phyloP scores from a whole-genome alignment of 2,329 filamentous ascomycete species.

The Monosporascus sp. region DNA sequence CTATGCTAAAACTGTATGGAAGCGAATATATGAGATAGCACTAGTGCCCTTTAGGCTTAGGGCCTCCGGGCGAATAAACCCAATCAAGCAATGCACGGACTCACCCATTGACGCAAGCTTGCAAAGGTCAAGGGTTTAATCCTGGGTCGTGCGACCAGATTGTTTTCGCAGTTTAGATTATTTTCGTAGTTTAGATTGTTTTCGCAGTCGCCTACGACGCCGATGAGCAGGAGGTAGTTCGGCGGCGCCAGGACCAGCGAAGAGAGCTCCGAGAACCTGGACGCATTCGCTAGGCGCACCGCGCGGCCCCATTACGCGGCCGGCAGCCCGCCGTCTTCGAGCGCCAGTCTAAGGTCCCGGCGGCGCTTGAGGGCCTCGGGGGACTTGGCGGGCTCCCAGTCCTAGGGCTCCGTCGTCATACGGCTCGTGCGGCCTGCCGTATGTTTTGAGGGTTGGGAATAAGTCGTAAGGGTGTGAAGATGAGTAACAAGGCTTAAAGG shows the following conservation, averaged over 20 bases:
- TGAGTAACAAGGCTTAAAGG: too few species aligned
- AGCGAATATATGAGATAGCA: too few species aligned
- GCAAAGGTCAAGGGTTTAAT: too few species aligned
- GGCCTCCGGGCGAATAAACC: too few species aligned
- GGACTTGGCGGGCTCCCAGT: background rate
- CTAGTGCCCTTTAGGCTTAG: too few species aligned
- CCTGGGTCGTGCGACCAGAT: too few species aligned
- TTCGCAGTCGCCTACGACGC: constrained; percentile 53
- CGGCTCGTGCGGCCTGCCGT: constrained; percentile 14
- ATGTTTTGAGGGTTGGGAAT: constrained; percentile 26
- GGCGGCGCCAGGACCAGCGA: constrained; percentile 19
- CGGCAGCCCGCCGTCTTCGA: constrained; percentile 31
- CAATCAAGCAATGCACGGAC: too few species aligned
- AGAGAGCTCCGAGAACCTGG: constrained; percentile 28
- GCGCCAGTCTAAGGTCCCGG: constrained; percentile 34
- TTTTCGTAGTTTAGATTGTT: too few species aligned
- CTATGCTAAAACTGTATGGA: too few species aligned
- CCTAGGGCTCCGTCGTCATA: background rate
- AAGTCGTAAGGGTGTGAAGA: background rate
- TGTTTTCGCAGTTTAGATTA: too few species aligned
- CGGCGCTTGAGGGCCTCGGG: constrained; percentile 33
- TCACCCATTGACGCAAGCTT: too few species aligned
- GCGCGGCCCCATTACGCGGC: constrained; percentile 33
- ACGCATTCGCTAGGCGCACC: constrained; percentile 37
- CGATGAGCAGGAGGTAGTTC: constrained; percentile 36